phyloP scores from a whole-genome alignment of 768 basidiomycete species.

The Tylopilus felleus region DNA sequence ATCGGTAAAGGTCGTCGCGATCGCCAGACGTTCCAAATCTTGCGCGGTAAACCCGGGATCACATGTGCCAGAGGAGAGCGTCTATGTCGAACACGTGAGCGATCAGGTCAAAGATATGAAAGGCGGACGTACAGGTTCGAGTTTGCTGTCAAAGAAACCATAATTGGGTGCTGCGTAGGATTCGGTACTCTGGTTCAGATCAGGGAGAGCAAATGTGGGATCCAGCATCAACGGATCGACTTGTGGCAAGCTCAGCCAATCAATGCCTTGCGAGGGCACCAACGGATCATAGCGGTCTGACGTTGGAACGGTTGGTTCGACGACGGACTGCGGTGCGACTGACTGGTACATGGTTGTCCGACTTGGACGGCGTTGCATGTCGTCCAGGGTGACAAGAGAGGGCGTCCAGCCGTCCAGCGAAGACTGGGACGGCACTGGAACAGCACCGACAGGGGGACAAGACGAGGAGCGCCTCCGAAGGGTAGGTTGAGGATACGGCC shows the following conservation, averaged over 20 bases:
- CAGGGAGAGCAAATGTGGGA: not conserved
- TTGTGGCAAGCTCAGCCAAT: slow-evolving; percentile 17
- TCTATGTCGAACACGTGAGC: slow-evolving; percentile 4
- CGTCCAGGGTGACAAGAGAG: slow-evolving; percentile 27
- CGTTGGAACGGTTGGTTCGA: slow-evolving; percentile 3
- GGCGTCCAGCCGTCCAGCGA: slow-evolving; percentile 19
- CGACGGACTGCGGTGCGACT: slow-evolving; percentile 8
- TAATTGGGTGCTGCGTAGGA: not conserved
- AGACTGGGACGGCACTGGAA: slow-evolving; percentile 23
- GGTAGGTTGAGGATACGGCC: slow-evolving; percentile 22
- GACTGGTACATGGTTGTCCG: slow-evolving; percentile 35
- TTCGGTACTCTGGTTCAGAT: slow-evolving; percentile 2
- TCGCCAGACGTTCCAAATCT: slow-evolving; percentile 17
- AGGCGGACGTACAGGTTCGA: slow-evolving; percentile 17
- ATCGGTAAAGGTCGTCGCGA: slow-evolving; percentile 23
- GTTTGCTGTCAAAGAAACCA: slow-evolving; percentile 8
- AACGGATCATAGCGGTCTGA: not conserved
- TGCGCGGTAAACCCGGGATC: slow-evolving; percentile 4
- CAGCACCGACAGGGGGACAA: slow-evolving; percentile 38
- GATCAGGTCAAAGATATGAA: not conserved
- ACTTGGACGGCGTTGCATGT: slow-evolving; percentile 35
- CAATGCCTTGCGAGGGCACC: not conserved
- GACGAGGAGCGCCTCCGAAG: slow-evolving; percentile 38
- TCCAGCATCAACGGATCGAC: slow-evolving; percentile 3
- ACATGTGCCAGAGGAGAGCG: not conserved